Conservation (phyloP, 805 yeast species). For the Candida sakaeoensis region DNA sequence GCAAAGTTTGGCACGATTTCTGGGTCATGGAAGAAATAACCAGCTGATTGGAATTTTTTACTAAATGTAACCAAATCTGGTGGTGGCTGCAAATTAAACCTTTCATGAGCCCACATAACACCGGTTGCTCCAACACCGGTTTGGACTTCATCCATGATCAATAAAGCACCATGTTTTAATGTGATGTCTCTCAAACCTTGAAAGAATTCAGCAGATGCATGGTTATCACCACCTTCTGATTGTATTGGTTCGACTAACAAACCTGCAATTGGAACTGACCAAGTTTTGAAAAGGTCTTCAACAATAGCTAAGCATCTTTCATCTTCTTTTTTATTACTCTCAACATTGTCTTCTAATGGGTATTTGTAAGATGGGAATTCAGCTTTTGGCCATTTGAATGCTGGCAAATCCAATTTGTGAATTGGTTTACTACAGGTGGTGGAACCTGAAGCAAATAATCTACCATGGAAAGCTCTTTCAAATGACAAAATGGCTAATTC, state of each 20-base stretch:
- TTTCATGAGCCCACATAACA: conserved; percentile 83
- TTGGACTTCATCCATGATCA: conserved; percentile 85
- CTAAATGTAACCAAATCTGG: conserved; percentile 86
- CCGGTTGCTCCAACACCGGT: conserved; percentile 91
- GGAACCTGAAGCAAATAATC: conserved; percentile 87
- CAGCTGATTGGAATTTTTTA: conserved; percentile 87
- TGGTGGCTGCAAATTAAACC: conserved; percentile 68
- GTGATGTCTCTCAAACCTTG: conserved; percentile 80
- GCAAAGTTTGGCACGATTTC: conserved; percentile 69
- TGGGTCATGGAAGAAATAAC: conserved; percentile 75
- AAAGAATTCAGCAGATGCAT: conserved; percentile 73
- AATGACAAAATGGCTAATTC: conserved; percentile 82
- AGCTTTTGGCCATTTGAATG: conserved; percentile 96
- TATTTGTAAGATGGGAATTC: conserved; percentile 82
- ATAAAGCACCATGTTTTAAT: conserved; percentile 60
- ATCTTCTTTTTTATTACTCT: conserved; percentile 73
- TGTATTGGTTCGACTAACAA: conserved; percentile 87
- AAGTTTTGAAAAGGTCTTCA: conserved; percentile 62
- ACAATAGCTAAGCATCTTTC: conserved; percentile 73
- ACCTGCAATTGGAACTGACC: conserved; percentile 83
- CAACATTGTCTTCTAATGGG: conserved; percentile 69
- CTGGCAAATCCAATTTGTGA: conserved; percentile 89
- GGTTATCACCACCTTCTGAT: conserved; percentile 91
- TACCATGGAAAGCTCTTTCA: conserved; percentile 89
- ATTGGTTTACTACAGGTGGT: conserved; percentile 92